Evolutionary conservation across 1,284 basidiomycete genomes (phyloP), one percentile per base, ranked within the genome.

Genomic region (Fistulinella staudtii): DNA sequence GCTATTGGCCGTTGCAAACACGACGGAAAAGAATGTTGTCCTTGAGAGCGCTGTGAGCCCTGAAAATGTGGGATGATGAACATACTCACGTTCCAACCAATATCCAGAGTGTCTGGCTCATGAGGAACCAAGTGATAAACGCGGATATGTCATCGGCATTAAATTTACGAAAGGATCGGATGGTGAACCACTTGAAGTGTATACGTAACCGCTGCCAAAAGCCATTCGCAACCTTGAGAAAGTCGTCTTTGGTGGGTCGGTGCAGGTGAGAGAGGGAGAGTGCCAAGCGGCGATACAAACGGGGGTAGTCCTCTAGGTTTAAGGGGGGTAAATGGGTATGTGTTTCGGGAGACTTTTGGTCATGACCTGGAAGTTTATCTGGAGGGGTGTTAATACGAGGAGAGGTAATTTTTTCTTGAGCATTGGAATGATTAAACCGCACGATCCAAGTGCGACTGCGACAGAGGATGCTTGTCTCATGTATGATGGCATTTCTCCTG

Each of bases 131-230:
- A 37, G 91, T 95, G 36, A 96, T 71, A 68, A 99, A 98, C 1
- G 94, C 95, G 41, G 92, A 95, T 47, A 96, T 88, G 64, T 99
- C 96, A 64, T 99, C 96, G 39, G 90, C 87, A 54, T 97, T 94
- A 71, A 96, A 99, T 55, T 84, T 85, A 25, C 95, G 80, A 70
- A 97, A 99, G 1, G 92, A 93, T 53, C 91, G 80, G 56, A 99
- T 96, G 9, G 93, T 94, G 54, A 95, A 89, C 96, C 96, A 99
- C 64, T 93, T 93, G 71, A 97, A 92, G n/a, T 92, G 81, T 53
- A 99, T 91, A 13, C 87, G 78, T 27, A 91, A 65, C 2, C 96
- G 81, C 54, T 95, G 81, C 86, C 92, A 95, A 66, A 94, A 93
- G 7, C 86, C 84, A 36, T 79, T 88, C 3, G 95, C 85, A 4